phyloP scores from a whole-genome alignment of 2,329 filamentous ascomycete genomes.

The Colletotrichum cereale region DNA sequence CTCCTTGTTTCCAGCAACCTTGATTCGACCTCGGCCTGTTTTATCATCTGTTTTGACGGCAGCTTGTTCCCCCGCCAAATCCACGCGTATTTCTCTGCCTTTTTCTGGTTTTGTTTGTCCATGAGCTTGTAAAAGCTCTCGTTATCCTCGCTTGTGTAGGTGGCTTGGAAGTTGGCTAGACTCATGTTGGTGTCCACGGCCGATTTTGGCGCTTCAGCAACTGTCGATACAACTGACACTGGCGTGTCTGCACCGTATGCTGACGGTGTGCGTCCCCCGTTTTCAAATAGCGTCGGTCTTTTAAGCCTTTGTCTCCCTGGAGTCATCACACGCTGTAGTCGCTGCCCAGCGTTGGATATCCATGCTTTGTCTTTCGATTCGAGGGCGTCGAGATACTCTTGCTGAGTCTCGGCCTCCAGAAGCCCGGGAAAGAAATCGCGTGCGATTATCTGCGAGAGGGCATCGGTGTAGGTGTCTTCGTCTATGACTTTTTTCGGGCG shows the following conservation, averaged over 20 bases:
- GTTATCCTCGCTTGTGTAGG: conserved; percentile 98
- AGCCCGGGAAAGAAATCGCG: conserved; percentile 97
- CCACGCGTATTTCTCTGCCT: conserved; percentile 88
- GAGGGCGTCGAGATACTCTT: conserved; percentile 92
- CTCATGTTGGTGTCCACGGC: conserved; percentile 82
- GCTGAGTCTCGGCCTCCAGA: conserved; percentile 85
- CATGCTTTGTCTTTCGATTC: conserved; percentile 87
- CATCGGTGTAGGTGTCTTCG: conserved; percentile 93
- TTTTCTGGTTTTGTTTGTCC: conserved; percentile 90
- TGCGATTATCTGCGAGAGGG: conserved; percentile 92
- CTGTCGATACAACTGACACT: conserved; percentile 62
- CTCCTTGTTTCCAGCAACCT: conserved; percentile 61
- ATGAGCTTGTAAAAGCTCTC: conserved; percentile 95
- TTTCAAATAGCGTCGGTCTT: conserved; percentile 46
- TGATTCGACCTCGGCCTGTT: conserved; percentile 72
- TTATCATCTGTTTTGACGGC: conserved; percentile 81
- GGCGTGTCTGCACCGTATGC: conserved; percentile 82
- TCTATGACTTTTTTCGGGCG: conserved; percentile 88
- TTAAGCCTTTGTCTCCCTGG: conserved; percentile 66
- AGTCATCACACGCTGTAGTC: conserved; percentile 84
- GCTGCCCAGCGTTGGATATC: conserved; percentile 84
- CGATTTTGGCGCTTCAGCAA: conserved; percentile 54
- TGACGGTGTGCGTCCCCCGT: conserved; percentile 69
- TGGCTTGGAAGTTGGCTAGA: conserved; percentile 86
- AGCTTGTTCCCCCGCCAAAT: conserved; percentile 91